phyloP scores from a whole-genome alignment of 208 protist species.

The Acanthamoeba sp. region DNA sequence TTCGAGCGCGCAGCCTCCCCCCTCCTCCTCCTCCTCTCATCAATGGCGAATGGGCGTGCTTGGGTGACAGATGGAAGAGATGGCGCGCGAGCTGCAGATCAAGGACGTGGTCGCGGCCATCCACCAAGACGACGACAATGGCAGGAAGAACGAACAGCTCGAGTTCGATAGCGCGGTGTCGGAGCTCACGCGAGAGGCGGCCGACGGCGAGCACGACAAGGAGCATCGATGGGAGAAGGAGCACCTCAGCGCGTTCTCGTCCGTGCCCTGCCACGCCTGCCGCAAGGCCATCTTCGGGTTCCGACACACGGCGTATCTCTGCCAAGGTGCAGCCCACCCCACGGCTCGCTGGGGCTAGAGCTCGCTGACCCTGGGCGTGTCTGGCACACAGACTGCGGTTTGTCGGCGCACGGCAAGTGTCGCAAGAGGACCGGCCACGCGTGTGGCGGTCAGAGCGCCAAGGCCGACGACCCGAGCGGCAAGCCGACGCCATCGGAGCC shows the following conservation, averaged over 20 bases:
- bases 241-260: background rate
- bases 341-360: too few species aligned
- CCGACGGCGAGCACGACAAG: background rate
- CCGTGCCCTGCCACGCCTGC: background rate
- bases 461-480: too few species aligned
- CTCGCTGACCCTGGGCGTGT: too few species aligned
- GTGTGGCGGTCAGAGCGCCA: background rate
- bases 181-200: background rate
- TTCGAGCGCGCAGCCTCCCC: too few species aligned
- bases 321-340: conserved; percentile 1
- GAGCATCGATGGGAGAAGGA: conserved; percentile 10
- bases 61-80: too few species aligned
- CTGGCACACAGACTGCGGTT: background rate
- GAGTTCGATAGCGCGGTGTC: background rate
- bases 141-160: background rate
- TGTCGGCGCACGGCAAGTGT: background rate
- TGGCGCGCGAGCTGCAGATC: background rate
- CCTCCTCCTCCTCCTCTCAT: too few species aligned
- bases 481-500: background rate
- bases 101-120: background rate
- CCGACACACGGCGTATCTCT: background rate
- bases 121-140: background rate
- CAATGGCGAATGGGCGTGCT: background rate
- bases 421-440: background rate
- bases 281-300: conserved; percentile 20